Base-by-base conservation (phyloP, 805 yeast species). In the Kodamaea neixiangensis region DNA sequence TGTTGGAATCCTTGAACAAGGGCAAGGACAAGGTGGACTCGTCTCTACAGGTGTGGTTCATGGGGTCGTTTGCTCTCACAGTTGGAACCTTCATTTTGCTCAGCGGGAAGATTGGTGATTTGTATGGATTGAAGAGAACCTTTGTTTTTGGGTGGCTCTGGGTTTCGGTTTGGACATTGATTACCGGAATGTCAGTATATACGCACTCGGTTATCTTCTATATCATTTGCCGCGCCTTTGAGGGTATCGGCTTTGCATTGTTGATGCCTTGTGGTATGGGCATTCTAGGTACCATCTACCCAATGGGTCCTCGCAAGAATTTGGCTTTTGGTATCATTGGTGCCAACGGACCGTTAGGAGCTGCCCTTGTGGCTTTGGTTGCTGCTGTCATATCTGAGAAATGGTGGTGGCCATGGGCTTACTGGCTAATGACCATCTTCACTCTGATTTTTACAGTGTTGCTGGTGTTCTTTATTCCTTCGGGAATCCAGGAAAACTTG, bases 1-100 rank as follows among this genome's bases (percentile, higher is more conserved):
- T 72, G 6, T 46, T 66, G 15, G 61, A 63, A 14, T 61, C 71
- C 5, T 69, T 69, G 47, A 53, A 59, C 3, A 17, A 18, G 13
- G 42, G 29, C 21, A 35, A 58, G 3, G 25, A 15, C 13, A 29
- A 18, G 19, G 43, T 47, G 18, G 48, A 52, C 19, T 25, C 20
- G 31, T 50, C 55, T 9, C 41, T 37, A 15, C 44, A 48, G n/a
- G 59, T 56, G 7, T 56, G 96, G 94, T 81, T 82, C 61, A 76
- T 83, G 74, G 90, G 91, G 1, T 79, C 89, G 0, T 86, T 81
- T 61, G 83, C 89, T 0, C 66, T 87, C 49, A 81, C 89, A 0
- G 80, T 86, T 4, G 93, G 93, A 10, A 85, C 93, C 0, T 82
- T 87, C 54, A 86, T 87, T 46, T 64, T 87, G 34, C 71, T 83